Conservation (phyloP, 2,329 filamentous ascomycete species). For the Rutstroemia sp. region DNA sequence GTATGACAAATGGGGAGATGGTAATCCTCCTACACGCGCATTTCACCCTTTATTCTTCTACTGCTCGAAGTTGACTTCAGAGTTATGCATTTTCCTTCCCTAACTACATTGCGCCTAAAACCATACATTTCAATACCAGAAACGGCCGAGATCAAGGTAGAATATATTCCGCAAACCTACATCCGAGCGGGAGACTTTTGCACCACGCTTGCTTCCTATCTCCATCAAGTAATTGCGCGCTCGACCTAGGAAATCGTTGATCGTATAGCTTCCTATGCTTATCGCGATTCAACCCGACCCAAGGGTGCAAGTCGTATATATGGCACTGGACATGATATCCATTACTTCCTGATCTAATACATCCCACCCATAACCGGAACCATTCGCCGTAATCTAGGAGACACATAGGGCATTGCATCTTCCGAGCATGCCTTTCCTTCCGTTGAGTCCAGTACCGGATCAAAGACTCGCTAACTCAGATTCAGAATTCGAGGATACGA, state of each 20-base stretch:
- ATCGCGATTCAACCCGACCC: conserved; percentile 1
- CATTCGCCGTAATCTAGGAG: conserved; percentile 22
- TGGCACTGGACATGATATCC: conserved; percentile 17
- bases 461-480: conserved; percentile 21
- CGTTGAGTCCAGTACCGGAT: conserved; percentile 22
- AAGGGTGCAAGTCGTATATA: conserved; percentile 8
- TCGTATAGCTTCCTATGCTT: background rate
- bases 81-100: background rate
- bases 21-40: background rate
- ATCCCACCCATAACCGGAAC: conserved; percentile 20
- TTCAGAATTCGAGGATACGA: background rate
- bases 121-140: background rate
- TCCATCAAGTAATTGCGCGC: background rate
- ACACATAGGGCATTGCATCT: conserved; percentile 30
- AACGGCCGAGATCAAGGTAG: background rate
- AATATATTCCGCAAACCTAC: background rate
- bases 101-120: background rate
- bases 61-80: background rate
- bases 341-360: conserved; percentile 27
- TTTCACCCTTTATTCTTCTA: background rate
- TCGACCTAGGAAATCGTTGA: background rate
- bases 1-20: background rate
- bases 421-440: conserved; percentile 22
- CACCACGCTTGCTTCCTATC: background rate
- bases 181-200: background rate